Conservation (phyloP, 805 yeast species). For the Yamadazyma tumulicola region DNA sequence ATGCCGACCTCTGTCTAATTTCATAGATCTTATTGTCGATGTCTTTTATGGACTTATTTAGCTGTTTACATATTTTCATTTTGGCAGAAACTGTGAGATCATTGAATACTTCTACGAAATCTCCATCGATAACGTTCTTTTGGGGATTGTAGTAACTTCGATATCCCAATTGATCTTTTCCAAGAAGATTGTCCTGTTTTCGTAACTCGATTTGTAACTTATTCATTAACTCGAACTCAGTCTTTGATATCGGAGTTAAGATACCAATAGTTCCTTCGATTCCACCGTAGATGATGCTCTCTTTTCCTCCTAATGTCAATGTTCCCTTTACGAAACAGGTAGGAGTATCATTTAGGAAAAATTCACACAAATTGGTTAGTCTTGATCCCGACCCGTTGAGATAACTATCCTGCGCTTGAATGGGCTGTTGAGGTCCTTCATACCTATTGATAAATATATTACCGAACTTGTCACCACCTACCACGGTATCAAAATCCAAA, state of each 20-base stretch:
- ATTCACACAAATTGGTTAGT: slow-evolving; percentile 51
- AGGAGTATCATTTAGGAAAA: slow-evolving; percentile 66
- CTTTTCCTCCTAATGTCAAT: slow-evolving; percentile 58
- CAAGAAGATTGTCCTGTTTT: slow-evolving; percentile 41
- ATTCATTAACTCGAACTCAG: slow-evolving; percentile 58
- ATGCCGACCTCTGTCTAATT: slow-evolving; percentile 43
- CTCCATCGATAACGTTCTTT: slow-evolving; percentile 82
- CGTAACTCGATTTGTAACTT: slow-evolving; percentile 50
- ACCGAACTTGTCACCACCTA: slow-evolving; percentile 88
- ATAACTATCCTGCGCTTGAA: slow-evolving; percentile 26
- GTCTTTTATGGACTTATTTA: slow-evolving; percentile 48
- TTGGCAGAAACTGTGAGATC: slow-evolving; percentile 31
- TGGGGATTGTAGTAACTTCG: slow-evolving; percentile 82
- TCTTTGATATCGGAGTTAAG: slow-evolving; percentile 62
- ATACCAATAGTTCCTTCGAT: slow-evolving; percentile 80
- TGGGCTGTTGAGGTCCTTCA: slow-evolving; percentile 46
- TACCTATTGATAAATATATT: slow-evolving; percentile 67
- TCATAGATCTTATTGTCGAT: slow-evolving; percentile 52
- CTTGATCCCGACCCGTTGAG: slow-evolving; percentile 54
- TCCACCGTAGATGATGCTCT: slow-evolving; percentile 67
- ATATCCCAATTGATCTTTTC: slow-evolving; percentile 63
- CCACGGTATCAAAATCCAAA: slow-evolving; percentile 71
- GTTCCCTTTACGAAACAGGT: slow-evolving; percentile 55
- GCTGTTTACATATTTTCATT: slow-evolving; percentile 32
- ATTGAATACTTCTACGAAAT: slow-evolving; percentile 61